These are phyloP conservation scores for Bipolaris bicolor DNA, from an alignment of 2,329 filamentous ascomycete genomes.

Conservation along the genomic window DNA sequence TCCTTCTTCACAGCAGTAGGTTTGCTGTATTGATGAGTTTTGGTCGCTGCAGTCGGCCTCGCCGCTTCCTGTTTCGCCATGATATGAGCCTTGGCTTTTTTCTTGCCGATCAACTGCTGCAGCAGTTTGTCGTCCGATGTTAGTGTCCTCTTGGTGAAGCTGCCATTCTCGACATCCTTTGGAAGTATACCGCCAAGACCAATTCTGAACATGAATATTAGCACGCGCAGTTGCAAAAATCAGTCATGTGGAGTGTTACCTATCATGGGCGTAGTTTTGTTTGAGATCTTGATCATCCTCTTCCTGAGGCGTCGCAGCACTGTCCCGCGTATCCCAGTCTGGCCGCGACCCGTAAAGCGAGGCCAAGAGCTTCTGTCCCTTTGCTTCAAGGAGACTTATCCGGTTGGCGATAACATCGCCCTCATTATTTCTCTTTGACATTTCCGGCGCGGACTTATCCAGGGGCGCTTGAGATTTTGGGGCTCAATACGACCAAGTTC, in stretches of 20 bases:
- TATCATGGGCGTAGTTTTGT: conserved; percentile 61
- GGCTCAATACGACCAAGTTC: conserved; percentile 19
- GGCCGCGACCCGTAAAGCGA: conserved; percentile 62
- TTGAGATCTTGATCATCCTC: conserved; percentile 61
- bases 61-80: conserved; percentile 32
- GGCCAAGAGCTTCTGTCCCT: conserved; percentile 60
- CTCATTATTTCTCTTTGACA: conserved; percentile 48
- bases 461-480: conserved; percentile 15
- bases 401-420: conserved; percentile 63
- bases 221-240: neutral
- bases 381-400: conserved; percentile 60
- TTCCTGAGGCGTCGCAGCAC: conserved; percentile 49
- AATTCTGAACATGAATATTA: conserved; percentile 35
- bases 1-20: conserved; percentile 27
- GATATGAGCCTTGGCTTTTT: conserved; percentile 46
- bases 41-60: conserved; percentile 29
- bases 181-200: conserved; percentile 49
- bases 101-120: conserved; percentile 52
- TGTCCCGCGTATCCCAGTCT: conserved; percentile 43
- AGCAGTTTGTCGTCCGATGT: conserved; percentile 53
- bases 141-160: conserved; percentile 43
- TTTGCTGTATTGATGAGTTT: conserved; percentile 35
- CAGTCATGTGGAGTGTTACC: conserved; percentile 47
- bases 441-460: conserved; percentile 23
- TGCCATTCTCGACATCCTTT: conserved; percentile 46